Base-by-base conservation (phyloP, 2,329 filamentous ascomycete species). In the Pseudofabraea citricarpa region DNA sequence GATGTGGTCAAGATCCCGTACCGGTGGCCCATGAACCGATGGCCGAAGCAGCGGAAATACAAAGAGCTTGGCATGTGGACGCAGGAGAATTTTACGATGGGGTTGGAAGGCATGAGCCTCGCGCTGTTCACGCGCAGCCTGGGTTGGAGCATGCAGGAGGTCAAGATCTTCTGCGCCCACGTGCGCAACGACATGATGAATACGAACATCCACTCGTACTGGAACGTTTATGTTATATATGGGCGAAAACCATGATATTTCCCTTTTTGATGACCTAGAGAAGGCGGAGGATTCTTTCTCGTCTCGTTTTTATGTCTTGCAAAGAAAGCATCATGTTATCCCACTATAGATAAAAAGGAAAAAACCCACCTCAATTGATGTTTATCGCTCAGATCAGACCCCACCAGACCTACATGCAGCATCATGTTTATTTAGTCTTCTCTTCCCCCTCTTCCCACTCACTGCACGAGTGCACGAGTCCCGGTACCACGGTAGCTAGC, bases 1-100 rank as follows among this genome's bases (percentile, higher is more conserved):
- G 24, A 50, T 36, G 27, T 51, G 13, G 29, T 59, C 0, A 68
- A 75, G 54, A 56, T 65, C 1, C 53, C 70, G 5, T 71, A 64
- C 53, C 72, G 70, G 56, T 68, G 73, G 59, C 74, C 74, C 1
- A 64, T 66, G 22, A 73, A 70, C 46, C 54, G 61, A n/a, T 78
- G 75, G 74, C 68, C 74, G 0, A 69, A 66, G 37, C 67, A 76
- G 40, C 59, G 64, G 2, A 65, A 67, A 21, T 16, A 36, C 20
- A 42, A 36, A 18, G 33, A 32, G 26, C 19, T 48, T 16, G 41
- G 46, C 16, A 44, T 33, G 36, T 35, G 43, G 43, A 27, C 31
- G 31, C 16, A 29, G 13, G 43, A 45, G 19, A 43, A 42, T 37
- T 41, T 43, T 19, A 36, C 32, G 13, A 27, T 43, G 9, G 43